Evolutionary conservation across 2,329 filamentous ascomycete species (phyloP), one percentile per base, ranked within the genome.

Genomic region (Aphanoascus verrucosus): DNA sequence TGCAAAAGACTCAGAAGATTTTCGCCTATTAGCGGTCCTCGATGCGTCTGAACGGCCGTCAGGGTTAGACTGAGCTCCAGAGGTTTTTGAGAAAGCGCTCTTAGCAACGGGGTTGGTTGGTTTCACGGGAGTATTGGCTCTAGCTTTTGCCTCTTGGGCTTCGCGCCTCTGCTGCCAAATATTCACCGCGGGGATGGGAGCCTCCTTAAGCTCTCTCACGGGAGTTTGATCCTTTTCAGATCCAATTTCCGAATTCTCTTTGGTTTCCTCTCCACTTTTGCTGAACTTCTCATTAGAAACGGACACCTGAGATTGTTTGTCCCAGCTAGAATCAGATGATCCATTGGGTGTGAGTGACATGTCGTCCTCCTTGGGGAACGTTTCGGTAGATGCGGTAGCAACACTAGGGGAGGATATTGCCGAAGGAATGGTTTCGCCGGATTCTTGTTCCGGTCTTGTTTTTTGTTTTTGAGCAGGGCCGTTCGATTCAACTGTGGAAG

Each of bases 121-220:
- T 55, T 67, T 67, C 15, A 64, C 56, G 6, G 61, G 55, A 40
- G 60, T 61, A 47, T 56, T 62, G 6, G 68, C 66, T 62, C 76
- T 78, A 49, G 64, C 61, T 64, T 76, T 77, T 38, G 74, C 71
- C n/a, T 76, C 69, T 57, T 77, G 72, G 61, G 82, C 82, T 63
- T 88, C 84, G 61, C 79, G 84, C 53, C 90, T 81, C 69, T 90
- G 82, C 58, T 83, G 79, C 91, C 93, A 98, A 57, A 90, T 75
- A 67, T 98, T 98, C 55, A 96, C 85, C 1, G 81, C 69, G 0
- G 93, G 93, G 42, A 86, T 77, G 31, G 88, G 85, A 15, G 91
- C 91, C 56, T 93, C 88, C 45, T 85, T 84, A 41, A 95, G 75
- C 62, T 84, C 79, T 57, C 74, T 69, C 43, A 81, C 72, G 61